Percentiles rank a stretch among this genome's conserved stretches.
phyloP scores from a whole-genome alignment of 2,329 filamentous ascomycete species.

The Xylariaceae sp. region DNA sequence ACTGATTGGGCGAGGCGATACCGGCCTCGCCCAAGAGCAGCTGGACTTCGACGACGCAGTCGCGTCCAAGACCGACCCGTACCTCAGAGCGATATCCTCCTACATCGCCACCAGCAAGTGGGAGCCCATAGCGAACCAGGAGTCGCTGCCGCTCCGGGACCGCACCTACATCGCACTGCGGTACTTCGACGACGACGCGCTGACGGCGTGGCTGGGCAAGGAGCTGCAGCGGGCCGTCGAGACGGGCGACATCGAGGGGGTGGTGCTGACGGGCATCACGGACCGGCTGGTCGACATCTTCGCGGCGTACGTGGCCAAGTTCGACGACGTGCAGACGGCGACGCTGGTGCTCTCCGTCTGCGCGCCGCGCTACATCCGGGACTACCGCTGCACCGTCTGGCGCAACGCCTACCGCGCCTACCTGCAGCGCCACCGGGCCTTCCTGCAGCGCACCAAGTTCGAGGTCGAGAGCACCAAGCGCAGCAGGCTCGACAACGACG shows the following conservation, averaged over 20 bases:
- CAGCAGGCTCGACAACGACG: constrained; percentile 53
- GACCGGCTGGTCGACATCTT: constrained; percentile 67
- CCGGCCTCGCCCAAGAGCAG: constrained; percentile 36
- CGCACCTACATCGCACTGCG: constrained; percentile 66
- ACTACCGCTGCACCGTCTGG: constrained; percentile 68
- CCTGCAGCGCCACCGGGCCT: constrained; percentile 64
- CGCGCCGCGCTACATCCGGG: constrained; percentile 68
- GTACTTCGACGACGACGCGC: constrained; percentile 53
- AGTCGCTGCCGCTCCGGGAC: constrained; percentile 66
- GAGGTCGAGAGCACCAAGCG: constrained; percentile 68
- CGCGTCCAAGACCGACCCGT: constrained; percentile 64
- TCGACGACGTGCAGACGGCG: constrained; percentile 71
- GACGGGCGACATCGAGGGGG: constrained; percentile 67
- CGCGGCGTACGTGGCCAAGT: constrained; percentile 67
- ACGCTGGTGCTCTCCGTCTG: constrained; percentile 68
- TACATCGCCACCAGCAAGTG: constrained; percentile 72
- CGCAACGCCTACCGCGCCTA: constrained; percentile 64
- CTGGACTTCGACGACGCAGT: constrained; percentile 52
- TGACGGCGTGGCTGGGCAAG: constrained; percentile 60
- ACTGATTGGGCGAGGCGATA: constrained; percentile 46
- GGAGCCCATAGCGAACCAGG: constrained; percentile 64
- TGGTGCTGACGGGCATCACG: constrained; percentile 70
- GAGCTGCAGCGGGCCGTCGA: constrained; percentile 54
- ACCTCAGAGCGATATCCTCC: constrained; percentile 70
- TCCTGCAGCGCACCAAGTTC: constrained; percentile 69